Base-by-base conservation (phyloP, 495 filamentous ascomycete genomes). In the Penicillium bovifimosum region DNA sequence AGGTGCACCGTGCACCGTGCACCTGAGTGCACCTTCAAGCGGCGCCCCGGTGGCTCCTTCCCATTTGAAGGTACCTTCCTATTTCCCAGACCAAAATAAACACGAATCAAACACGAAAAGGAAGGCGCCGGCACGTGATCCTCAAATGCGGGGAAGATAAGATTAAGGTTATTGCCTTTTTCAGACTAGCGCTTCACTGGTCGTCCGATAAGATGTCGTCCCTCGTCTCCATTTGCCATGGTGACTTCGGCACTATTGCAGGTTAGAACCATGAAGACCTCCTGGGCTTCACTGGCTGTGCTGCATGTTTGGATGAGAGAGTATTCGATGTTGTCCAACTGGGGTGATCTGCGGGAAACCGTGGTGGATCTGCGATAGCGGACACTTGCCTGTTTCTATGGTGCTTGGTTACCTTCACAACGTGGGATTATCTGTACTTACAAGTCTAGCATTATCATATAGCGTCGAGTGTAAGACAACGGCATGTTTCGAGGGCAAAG, bases 161-260 rank as follows among this genome's bases (percentile, higher is more conserved):
- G 16, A 5, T 41, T 31, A 38, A 9, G 11, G 24, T 14, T 20
- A 11, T 34, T 20, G 3, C 18, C 38, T 1, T 5, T 36, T 18
- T 6, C 7, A 20, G 45, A 0, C 6, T 38, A 47, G 29, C 17
- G 18, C 44, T 14, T 26, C 16, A 26, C 11, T 47, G 29, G 2
- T 27, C 9, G 3, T 13, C 29, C 24, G 24, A 35, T 14, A 34
- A 13, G 13, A 27, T 7, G 11, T 45, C n/a, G n/a, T n/a, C n/a
- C n/a, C n/a, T n/a, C n/a, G n/a, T n/a, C n/a, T n/a, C n/a, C n/a
- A n/a, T n/a, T n/a, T n/a, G 5, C 56, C 50, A 55, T 65, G 62
- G 1, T 60, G 60, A 20, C 29, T 56, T 32, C 65, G 60, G 50
- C 60, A 68, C 59, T 40, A 40, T 40, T 31, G n/a, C n/a, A n/a